These are phyloP conservation scores for Cordyceps tenuipes DNA, from an alignment of 2,329 filamentous ascomycete species.

Conservation along the genomic window DNA sequence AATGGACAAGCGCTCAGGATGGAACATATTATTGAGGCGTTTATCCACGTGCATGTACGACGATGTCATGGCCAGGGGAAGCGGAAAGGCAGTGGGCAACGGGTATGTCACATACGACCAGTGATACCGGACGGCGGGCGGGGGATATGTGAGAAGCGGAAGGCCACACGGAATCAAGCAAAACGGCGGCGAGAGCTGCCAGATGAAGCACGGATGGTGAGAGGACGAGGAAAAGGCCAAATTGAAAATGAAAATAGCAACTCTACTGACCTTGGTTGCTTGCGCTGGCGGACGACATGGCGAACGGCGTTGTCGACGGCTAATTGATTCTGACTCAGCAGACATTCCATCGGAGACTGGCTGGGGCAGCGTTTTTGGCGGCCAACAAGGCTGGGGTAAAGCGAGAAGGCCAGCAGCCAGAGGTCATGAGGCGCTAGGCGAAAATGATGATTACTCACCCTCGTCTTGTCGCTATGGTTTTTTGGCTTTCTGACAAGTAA, in stretches of 20 bases:
- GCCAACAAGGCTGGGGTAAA: conserved; percentile 1
- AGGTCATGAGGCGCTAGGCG: not conserved
- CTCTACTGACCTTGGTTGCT: conserved; percentile 25
- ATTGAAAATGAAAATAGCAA: conserved; percentile 12
- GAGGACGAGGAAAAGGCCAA: not conserved
- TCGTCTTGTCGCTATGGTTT: not conserved
- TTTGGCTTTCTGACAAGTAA: not conserved
- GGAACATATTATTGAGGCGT: not conserved
- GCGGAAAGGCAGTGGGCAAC: not conserved
- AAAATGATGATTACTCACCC: conserved; percentile 10
- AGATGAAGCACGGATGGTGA: conserved; percentile 1
- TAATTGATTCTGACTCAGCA: conserved; percentile 27
- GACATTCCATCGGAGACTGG: conserved; percentile 7
- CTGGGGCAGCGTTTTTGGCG: not conserved
- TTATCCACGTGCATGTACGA: not conserved
- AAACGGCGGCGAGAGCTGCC: not conserved
- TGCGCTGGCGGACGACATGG: conserved; percentile 25
- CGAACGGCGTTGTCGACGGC: conserved; percentile 20
- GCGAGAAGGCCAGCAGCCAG: not conserved
- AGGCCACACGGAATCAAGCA: not conserved
- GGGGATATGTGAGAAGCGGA: not conserved
- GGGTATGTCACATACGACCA: not conserved
- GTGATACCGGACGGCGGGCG: not conserved
- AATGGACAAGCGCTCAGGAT: too few species aligned
- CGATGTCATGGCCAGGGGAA: not conserved